A percentile compares a stretch with the other conserved stretches of the same genome.
Conservation (phyloP, 257 asterid genomes). For the Henckelia pumila region DNA sequence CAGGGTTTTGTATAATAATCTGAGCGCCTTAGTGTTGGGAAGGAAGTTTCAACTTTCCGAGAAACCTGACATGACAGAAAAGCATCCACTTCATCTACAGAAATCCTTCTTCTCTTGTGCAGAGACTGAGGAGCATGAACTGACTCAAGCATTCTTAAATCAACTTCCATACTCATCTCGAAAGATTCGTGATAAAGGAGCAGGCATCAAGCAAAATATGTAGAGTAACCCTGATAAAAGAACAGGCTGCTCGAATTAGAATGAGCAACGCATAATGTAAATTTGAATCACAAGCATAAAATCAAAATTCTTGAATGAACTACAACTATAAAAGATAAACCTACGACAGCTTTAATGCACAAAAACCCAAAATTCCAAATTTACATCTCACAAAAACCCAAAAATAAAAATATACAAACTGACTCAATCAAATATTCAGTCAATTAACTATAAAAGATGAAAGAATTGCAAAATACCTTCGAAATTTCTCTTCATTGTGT, state of each 20-base stretch:
- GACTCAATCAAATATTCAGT: no score
- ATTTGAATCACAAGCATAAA: constrained; percentile 10
- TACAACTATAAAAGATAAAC: neutral
- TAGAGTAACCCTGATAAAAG: constrained; percentile 25
- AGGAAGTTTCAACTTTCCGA: constrained; percentile 31
- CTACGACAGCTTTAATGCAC: neutral
- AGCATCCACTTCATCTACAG: constrained; percentile 33
- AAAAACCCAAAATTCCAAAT: neutral
- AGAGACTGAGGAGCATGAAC: constrained; percentile 36
- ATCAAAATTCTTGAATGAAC: constrained; percentile 6
- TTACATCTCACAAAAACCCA: neutral
- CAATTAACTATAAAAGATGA: no score
- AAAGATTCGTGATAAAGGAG: constrained; percentile 19
- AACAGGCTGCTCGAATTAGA: constrained; percentile 26
- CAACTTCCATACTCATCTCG: constrained; percentile 45
- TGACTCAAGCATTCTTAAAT: constrained; percentile 27
- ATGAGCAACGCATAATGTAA: constrained; percentile 10
- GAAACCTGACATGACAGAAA: constrained; percentile 29
- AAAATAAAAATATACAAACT: no score
- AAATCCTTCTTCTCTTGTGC: constrained; percentile 65
- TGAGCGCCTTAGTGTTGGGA: constrained; percentile 55
- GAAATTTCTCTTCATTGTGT: no score
- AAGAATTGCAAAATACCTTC: no score
- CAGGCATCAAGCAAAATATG: constrained; percentile 14
- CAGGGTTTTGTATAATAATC: constrained; percentile 80